Evolutionary conservation across 2,329 filamentous ascomycete genomes (phyloP).

Genomic region (Trichoderma atrobrunneum): DNA sequence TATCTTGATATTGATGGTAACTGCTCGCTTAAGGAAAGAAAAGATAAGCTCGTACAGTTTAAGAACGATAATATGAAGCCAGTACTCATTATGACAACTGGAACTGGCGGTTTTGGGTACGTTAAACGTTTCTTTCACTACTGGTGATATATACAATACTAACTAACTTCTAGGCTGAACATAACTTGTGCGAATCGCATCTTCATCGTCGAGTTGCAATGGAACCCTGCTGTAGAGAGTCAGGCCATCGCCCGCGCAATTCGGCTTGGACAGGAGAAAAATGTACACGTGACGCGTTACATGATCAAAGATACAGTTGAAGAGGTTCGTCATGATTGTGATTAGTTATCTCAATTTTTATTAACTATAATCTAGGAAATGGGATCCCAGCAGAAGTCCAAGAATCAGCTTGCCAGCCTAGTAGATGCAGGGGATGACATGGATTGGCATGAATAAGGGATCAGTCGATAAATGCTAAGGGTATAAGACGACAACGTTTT

Average conservation of each 20-base stretch:
- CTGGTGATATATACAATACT: not conserved
- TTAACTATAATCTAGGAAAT: not conserved
- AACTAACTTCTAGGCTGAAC: constrained; percentile 39
- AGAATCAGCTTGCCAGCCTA: not conserved
- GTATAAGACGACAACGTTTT: not conserved
- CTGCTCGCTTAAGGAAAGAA: constrained; percentile 34
- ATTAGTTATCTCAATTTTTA: too few species aligned
- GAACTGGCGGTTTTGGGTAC: constrained; percentile 50
- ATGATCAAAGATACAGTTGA: constrained; percentile 43
- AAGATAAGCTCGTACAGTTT: constrained; percentile 39
- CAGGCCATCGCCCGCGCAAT: constrained; percentile 51
- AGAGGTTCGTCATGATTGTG: constrained; percentile 32
- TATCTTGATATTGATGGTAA: constrained; percentile 46
- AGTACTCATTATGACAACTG: constrained; percentile 46
- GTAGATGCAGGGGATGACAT: not conserved
- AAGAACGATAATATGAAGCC: constrained; percentile 20
- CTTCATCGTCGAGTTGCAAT: constrained; percentile 53
- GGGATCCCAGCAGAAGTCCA: not conserved
- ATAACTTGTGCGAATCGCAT: constrained; percentile 47
- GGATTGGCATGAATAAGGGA: not conserved
- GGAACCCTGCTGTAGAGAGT: constrained; percentile 52
- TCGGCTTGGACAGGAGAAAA: constrained; percentile 43
- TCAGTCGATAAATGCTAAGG: rapidly evolving
- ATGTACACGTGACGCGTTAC: constrained; percentile 46
- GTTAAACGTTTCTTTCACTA: not conserved